Base-by-base conservation (phyloP, 176 grass and related monocot genomes). In the Aegilops speltoides region DNA sequence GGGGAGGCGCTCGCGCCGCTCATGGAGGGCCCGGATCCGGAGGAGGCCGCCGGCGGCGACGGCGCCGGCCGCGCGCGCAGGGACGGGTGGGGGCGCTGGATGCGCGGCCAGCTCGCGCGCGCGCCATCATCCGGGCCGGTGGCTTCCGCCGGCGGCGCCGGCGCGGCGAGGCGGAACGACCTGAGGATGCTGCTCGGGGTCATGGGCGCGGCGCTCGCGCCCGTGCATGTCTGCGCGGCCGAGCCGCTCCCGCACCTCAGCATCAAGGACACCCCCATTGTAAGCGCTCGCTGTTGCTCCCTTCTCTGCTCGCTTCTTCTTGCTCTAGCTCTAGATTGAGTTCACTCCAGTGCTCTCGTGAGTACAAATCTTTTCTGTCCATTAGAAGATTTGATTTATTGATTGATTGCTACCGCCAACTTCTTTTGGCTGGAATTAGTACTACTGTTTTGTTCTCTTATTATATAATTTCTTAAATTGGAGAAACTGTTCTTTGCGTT, bases 181-280 rank as follows among this genome's bases (percentile, higher is more conserved):
- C 79, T 96, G 10, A 87, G 94, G 86, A 72, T 96, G 65, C 86
- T 96, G 10, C 89, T 96, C 16, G 94, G 94, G 20, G 94, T 96
- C 68, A 93, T 96, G 94, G 91, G 90, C 73, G 91, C 94, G 25
- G 91, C 94, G 61, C 94, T 96, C 50, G 91, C 91, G 4, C 94
- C 91, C 14, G 81, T 96, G 19, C 91, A 94, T 83, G 94, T 92
- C 85, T 90, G 87, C 83, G 94, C 91, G 16, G 85, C 89, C 12
- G 94, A 96, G 79, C 94, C 94, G 31, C 73, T 96, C 34, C 94
- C 94, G 71, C 91, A 96, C 86, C 94, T 96, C 91, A 93, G 91
- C 84, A 85, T 96, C 40, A 96, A 96, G 83, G 94, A 96, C 84
- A 93, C 94, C 61, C 94, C 94, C 82, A 96, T 96, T 79, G 94